Evolutionary conservation across 2,329 filamentous ascomycete genomes (phyloP).

Genomic region (Penicillium sp.): DNA sequence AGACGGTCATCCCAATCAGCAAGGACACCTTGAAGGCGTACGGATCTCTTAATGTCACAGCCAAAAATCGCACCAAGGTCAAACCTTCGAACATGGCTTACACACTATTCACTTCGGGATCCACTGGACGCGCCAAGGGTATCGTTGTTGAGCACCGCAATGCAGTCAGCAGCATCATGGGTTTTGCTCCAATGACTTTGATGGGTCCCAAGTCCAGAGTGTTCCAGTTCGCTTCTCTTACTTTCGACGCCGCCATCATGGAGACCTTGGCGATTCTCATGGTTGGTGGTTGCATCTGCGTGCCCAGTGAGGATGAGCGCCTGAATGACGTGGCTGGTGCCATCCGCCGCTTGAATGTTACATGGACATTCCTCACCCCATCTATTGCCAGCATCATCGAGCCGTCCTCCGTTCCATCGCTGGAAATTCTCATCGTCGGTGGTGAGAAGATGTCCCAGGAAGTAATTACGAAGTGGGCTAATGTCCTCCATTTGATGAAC

Average conservation of each 20-base stretch:
- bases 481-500: constrained; percentile 40
- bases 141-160: constrained; percentile 40
- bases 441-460: constrained; percentile 68
- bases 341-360: constrained; percentile 54
- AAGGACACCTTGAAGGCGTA: constrained; percentile 34
- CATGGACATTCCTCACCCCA: constrained; percentile 49
- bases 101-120: constrained; percentile 41
- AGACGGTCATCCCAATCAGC: constrained; percentile 36
- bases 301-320: constrained; percentile 49
- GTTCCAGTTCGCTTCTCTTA: constrained; percentile 50
- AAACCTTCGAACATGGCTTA: constrained; percentile 35
- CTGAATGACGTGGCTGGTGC: constrained; percentile 51
- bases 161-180: constrained; percentile 34
- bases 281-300: constrained; percentile 51
- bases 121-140: constrained; percentile 41
- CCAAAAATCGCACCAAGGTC: constrained; percentile 4
- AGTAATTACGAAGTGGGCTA: constrained; percentile 70
- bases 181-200: constrained; percentile 29
- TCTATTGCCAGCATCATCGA: constrained; percentile 45
- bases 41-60: constrained; percentile 17
- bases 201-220: constrained; percentile 31
- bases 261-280: constrained; percentile 41
- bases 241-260: constrained; percentile 48
- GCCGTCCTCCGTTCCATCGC: constrained; percentile 40
- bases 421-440: constrained; percentile 48